Evolutionary conservation across 2,329 filamentous ascomycete species (phyloP), one percentile per base, ranked within the genome.

Genomic region (Fusarium sublunatum): DNA sequence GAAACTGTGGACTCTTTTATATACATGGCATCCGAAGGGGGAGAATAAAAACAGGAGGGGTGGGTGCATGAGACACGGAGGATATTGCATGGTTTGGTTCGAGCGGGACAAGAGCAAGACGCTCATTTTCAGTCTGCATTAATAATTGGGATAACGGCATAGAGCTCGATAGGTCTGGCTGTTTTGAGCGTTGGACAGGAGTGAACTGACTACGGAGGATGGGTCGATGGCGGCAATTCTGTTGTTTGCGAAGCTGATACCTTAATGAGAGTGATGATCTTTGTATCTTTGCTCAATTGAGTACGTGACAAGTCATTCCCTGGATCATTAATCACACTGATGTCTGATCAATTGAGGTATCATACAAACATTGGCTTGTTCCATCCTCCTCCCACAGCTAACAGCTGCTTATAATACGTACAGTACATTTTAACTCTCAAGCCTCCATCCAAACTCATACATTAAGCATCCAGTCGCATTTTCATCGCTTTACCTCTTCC

Each of bases 401-500:
- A 19, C 41, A 43, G 46, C 64, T 64, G 35, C 45, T 50, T 54
- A 62, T 68, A 64, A 69, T 70, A 69, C 67, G 70, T 60, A 68
- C 35, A 62, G 44, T 65, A 65, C 61, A 62, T 40, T 49, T 62
- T 63, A 48, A 42, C 58, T 49, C 38, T 36, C 31, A 42, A 42
- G 34, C 25, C 10, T 15, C 29, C 26, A 26, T 10, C 22, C 36
- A 12, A 15, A 46, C 39, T 32, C 46, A 34, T 51, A 49, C 53
- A 64, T 22, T 42, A 42, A 53, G 32, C 31, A 15, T 19, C 22
- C 26, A 8, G 7, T 28, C 5, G 15, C 13, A 5, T 40, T 15
- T 49, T 50, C 43, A 12, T 50, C 34, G n/a, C 29, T 70, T 70
- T 73, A 81, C 77, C 89, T 86, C 81, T 88, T 96, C 95, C 95